A percentile compares a stretch with the other conserved stretches of the same genome.
phyloP scores from a whole-genome alignment of 768 basidiomycete genomes.

The Tephrocybe sp. region DNA sequence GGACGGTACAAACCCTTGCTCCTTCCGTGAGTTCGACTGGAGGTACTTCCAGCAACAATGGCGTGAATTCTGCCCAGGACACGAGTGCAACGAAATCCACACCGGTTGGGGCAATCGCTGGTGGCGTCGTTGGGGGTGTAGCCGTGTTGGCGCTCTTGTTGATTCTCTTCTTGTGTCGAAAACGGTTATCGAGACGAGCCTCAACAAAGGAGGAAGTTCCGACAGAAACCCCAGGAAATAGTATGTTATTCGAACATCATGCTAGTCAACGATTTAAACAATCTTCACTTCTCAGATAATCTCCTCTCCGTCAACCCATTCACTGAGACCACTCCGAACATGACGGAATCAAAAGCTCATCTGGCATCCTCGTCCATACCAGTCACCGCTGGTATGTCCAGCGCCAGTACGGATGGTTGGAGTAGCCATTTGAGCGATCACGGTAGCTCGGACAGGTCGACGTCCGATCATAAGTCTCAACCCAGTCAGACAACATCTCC shows the following conservation, averaged over 20 bases:
- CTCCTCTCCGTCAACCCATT: constrained; percentile 1
- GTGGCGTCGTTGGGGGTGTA: constrained; percentile 9
- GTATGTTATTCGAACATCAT: background rate
- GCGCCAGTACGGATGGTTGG: background rate
- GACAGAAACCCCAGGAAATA: background rate
- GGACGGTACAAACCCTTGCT: background rate
- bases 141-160: background rate
- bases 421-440: background rate
- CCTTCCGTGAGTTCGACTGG: background rate
- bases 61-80: background rate
- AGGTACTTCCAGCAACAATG: background rate
- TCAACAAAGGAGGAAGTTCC: background rate
- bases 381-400: background rate
- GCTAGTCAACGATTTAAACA: too few relatives aligned
- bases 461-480: background rate
- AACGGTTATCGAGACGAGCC: background rate
- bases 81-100: background rate
- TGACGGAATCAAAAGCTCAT: background rate
- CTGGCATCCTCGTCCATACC: background rate
- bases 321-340: background rate
- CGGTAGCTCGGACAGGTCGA: background rate
- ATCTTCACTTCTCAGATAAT: background rate
- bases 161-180: background rate
- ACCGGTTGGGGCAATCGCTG: constrained; percentile 10
- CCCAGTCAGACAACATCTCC: background rate